Base-by-base conservation (phyloP, 495 filamentous ascomycete species). In the Penicillium lagena region DNA sequence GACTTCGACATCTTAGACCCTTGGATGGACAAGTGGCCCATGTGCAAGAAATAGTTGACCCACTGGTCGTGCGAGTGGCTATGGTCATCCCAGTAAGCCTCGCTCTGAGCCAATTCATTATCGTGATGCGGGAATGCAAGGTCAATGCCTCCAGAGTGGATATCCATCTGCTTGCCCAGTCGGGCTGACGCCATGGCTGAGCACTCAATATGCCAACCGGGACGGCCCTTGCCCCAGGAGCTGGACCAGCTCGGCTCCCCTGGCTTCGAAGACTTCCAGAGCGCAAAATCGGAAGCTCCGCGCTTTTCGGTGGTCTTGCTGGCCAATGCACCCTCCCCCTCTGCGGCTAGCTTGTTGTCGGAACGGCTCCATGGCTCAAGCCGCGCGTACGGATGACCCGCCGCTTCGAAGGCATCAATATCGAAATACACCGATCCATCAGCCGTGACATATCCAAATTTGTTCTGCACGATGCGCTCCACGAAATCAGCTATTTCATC, bases 201-300 rank as follows among this genome's bases (percentile, higher is more conserved):
- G 79, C 93, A 98, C 70, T 98, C 91, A 49, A 98, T 96, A 63
- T 97, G 93, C 93, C 89, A 96, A 12, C 93, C 93, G 1, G 93
- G 93, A 13, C 93, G 75, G 22, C 91, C 90, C 37, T 78, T 71
- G 8, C 90, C 89, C 91, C 93, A 98, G 6, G 77, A 77, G 52
- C 82, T 89, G 9, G 80, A 67, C 93, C 93, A 98, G 47, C 77
- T 85, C 1, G 93, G 93, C 70, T 98, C 93, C 32, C 93, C 91
- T 4, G 86, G 79, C 66, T 94, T 96, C 0, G 83, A 89, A 32
- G 85, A 78, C 67, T 98, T 98, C 91, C 90, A 96, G 4, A 97
- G 72, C 2, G 90, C 93, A 65, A 98, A 98, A 58, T 98, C 91
- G 3, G 81, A 80, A 2, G 78, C 66, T 7, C 79, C 79, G 27